A percentile compares a stretch with the other conserved stretches of the same genome.
These are phyloP conservation scores for Zhuliangozyma parablackwelliae DNA, from an alignment of 1,139 yeast genomes.

Conservation along the genomic window DNA sequence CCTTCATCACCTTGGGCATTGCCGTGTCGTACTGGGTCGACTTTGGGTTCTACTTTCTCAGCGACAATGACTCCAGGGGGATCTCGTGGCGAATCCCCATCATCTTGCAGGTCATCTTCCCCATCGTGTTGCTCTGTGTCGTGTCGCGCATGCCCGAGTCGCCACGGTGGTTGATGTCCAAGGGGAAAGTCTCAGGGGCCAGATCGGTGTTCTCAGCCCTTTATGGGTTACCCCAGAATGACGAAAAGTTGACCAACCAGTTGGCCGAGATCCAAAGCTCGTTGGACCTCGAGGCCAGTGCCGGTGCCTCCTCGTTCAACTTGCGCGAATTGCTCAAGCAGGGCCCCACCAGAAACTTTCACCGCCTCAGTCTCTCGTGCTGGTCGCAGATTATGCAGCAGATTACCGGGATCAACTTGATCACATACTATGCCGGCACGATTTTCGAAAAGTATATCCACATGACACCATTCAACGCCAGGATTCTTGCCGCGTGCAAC, in stretches of 20 bases:
- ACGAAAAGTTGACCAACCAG: constrained; percentile 23
- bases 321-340: constrained; percentile 26
- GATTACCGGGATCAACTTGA: constrained; percentile 23
- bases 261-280: constrained; percentile 28
- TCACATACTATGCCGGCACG: constrained; percentile 38
- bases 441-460: constrained; percentile 42
- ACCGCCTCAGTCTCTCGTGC: constrained; percentile 42
- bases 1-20: constrained; percentile 36
- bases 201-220: constrained; percentile 42
- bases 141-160: constrained; percentile 44
- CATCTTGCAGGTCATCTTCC: constrained; percentile 41
- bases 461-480: constrained; percentile 31
- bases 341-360: constrained; percentile 44
- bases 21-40: constrained; percentile 43
- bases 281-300: constrained; percentile 20
- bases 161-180: constrained; percentile 45
- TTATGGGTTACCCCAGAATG: constrained; percentile 28
- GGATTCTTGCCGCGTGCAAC: constrained; percentile 34
- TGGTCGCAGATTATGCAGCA: constrained; percentile 46
- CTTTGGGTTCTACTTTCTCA: constrained; percentile 37
- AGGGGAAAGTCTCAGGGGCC: constrained; percentile 45
- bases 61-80: constrained; percentile 11
- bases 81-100: constrained; percentile 45
- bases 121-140: constrained; percentile 23
- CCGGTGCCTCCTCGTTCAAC: constrained; percentile 20